These are phyloP conservation scores for Backusella sp. DNA, from an alignment of 192 early-diverging fungal genomes.

Conservation along the genomic window DNA sequence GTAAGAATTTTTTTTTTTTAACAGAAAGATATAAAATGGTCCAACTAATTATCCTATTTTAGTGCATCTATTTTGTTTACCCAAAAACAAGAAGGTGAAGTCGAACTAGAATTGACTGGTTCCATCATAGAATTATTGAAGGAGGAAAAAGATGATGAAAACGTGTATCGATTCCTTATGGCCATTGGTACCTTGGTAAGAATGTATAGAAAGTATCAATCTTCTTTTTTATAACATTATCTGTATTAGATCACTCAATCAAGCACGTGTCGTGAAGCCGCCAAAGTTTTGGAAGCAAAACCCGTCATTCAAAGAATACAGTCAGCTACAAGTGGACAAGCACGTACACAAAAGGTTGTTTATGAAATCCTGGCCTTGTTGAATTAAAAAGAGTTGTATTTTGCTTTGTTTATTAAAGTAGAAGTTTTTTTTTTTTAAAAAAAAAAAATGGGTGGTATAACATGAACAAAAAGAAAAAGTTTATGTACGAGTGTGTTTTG, in stretches of 20 bases:
- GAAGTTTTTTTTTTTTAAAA: background rate
- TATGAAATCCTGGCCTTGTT: constrained; percentile 6
- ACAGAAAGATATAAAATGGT: background rate
- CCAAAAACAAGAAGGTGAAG: constrained; percentile 47
- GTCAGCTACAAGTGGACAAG: background rate
- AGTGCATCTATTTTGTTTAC: constrained; percentile 49
- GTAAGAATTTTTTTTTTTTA: constrained; percentile 9
- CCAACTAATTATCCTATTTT: background rate
- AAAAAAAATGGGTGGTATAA: background rate
- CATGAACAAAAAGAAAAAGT: background rate
- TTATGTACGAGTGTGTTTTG: background rate
- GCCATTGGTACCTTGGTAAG: constrained; percentile 65
- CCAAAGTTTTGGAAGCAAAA: constrained; percentile 24
- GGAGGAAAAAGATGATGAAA: constrained; percentile 59
- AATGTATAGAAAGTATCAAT: no score
- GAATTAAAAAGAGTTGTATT: background rate
- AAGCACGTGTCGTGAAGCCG: constrained; percentile 9
- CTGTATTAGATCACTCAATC: constrained; percentile 10
- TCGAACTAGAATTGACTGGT: constrained; percentile 44
- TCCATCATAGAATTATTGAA: constrained; percentile 54
- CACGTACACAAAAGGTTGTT: constrained; percentile 17
- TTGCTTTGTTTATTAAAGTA: background rate
- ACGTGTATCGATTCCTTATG: constrained; percentile 55
- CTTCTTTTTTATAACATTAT: background rate
- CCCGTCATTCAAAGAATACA: constrained; percentile 2